Percentiles rank a stretch among this genome's conserved stretches.
Evolutionary conservation across 805 yeast species (phyloP).

Genomic region (Ogataea populi-albae): DNA sequence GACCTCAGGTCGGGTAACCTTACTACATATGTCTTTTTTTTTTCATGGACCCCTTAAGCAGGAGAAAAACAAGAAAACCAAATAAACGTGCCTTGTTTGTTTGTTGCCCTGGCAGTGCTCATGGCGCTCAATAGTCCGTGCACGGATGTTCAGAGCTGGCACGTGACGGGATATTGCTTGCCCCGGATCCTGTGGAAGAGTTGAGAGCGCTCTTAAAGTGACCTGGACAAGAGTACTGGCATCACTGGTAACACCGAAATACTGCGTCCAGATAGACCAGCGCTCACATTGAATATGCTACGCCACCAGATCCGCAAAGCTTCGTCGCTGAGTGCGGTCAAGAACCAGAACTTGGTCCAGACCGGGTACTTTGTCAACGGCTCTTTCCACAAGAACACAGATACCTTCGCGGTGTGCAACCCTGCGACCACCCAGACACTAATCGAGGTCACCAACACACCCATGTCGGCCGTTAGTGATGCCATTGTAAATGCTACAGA

Average conservation of each 20-base stretch:
- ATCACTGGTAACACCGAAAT: too few species aligned
- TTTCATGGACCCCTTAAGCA: too few species aligned
- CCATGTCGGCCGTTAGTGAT: constrained; percentile 40
- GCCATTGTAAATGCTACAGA: constrained; percentile 54
- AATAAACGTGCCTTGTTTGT: too few species aligned
- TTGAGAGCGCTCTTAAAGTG: too few species aligned
- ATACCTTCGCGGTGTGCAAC: constrained; percentile 35
- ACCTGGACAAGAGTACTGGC: too few species aligned
- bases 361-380: constrained; percentile 71
- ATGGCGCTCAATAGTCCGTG: too few species aligned
- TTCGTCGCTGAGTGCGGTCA: constrained; percentile 18
- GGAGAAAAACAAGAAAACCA: too few species aligned
- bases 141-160: too few species aligned
- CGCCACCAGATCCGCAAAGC: constrained; percentile 1
- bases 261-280: too few species aligned
- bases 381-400: constrained; percentile 42
- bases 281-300: neutral
- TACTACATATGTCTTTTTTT: too few species aligned
- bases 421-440: constrained; percentile 61
- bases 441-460: constrained; percentile 53
- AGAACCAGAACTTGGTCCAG: constrained; percentile 49
- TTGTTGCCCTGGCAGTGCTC: too few species aligned
- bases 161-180: neutral
- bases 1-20: too few species aligned
- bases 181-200: neutral